Conservation (phyloP, 805 yeast species). For the Priceomyces castillae region DNA sequence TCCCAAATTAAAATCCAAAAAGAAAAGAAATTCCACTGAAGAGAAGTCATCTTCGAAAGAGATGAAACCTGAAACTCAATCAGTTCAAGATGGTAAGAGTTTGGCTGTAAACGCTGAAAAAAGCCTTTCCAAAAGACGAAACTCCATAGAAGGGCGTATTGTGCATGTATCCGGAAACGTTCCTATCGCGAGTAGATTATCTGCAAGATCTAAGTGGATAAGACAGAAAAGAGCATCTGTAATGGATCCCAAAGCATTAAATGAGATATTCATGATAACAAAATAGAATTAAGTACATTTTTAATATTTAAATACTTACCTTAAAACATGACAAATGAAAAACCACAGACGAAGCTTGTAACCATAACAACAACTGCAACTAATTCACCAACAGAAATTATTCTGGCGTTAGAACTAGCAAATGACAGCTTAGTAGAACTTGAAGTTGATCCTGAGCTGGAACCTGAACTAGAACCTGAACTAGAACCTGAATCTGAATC, state of each 20-base stretch:
- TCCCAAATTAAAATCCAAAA: background rate
- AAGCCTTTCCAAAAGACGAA: background rate
- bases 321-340: conserved; percentile 29
- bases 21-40: conserved; percentile 22
- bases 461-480: conserved; percentile 17
- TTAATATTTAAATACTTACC: conserved; percentile 1
- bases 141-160: background rate
- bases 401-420: conserved; percentile 19
- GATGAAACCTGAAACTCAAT: no score
- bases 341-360: conserved; percentile 43
- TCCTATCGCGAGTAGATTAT: conserved; percentile 33
- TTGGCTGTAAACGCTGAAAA: no score
- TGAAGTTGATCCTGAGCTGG: conserved; percentile 22
- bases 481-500: conserved; percentile 22
- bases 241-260: conserved; percentile 81
- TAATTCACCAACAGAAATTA: conserved; percentile 28
- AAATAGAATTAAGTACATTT: conserved; percentile 23
- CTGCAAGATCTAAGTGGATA: conserved; percentile 84
- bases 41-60: conserved; percentile 23
- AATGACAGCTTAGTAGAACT: conserved; percentile 20
- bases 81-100: no score
- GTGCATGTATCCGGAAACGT: conserved; percentile 10
- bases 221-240: conserved; percentile 89
- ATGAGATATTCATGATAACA: conserved; percentile 89
- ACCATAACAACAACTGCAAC: conserved; percentile 28